Conservation (phyloP, 2,329 filamentous ascomycete genomes). For the Sarocladium oryzae region DNA sequence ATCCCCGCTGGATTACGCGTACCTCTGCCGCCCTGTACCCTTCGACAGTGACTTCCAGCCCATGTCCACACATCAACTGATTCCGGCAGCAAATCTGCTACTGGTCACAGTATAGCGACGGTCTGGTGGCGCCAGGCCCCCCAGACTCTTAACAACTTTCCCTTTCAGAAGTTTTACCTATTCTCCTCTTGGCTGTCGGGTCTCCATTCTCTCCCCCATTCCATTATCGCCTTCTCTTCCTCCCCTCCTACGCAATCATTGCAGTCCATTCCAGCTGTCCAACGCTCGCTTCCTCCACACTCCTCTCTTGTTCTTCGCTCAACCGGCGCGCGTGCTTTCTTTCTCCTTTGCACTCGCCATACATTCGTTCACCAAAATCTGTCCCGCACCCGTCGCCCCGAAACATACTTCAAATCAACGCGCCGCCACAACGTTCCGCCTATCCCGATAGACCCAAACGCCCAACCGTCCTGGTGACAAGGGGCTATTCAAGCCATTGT, state of each 20-base stretch:
- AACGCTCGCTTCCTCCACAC: slow-evolving; percentile 4
- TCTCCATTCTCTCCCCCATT: slow-evolving; percentile 6
- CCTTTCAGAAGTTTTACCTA: background rate
- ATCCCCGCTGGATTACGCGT: slow-evolving; percentile 5
- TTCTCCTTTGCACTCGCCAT: background rate
- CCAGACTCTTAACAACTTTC: background rate
- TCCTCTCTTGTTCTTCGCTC: background rate
- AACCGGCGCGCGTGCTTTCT: background rate
- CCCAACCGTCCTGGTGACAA: background rate
- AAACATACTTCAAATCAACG: background rate
- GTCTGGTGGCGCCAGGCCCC: background rate
- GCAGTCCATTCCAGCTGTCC: background rate
- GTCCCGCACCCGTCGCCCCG: background rate
- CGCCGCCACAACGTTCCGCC: background rate
- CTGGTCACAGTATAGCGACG: background rate
- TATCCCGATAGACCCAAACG: background rate
- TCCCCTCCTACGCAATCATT: slow-evolving; percentile 1
- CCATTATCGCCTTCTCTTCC: slow-evolving; percentile 1
- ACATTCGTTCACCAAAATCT: background rate
- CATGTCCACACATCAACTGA: background rate
- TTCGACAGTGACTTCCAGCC: background rate
- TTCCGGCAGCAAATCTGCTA: background rate
- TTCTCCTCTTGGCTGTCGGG: background rate
- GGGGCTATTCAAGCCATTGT: background rate
- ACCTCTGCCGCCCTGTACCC: background rate